phyloP scores from a whole-genome alignment of 2,329 filamentous ascomycete species.

The Furcasterigmium sp. region DNA sequence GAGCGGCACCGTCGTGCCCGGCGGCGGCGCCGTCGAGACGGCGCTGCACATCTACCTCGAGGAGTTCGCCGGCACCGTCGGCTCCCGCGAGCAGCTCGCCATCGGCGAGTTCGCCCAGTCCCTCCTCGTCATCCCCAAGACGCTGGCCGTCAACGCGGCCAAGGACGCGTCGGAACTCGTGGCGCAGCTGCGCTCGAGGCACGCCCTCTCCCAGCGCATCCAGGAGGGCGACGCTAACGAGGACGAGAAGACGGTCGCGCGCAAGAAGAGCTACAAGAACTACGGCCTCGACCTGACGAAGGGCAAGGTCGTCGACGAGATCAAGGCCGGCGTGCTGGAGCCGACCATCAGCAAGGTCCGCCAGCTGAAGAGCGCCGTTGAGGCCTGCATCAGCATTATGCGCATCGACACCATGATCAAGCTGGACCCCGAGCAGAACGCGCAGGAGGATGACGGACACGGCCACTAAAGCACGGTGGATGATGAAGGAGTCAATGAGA shows the following conservation, averaged over 20 bases:
- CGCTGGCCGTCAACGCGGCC: conserved; percentile 91
- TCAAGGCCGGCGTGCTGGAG: conserved; percentile 94
- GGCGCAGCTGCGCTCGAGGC: conserved; percentile 88
- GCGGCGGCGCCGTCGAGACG: conserved; percentile 96
- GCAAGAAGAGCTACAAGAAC: conserved; percentile 98
- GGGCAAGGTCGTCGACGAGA: conserved; percentile 85
- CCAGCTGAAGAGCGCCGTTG: conserved; percentile 96
- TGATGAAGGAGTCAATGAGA: conserved; percentile 3
- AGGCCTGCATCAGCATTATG: conserved; percentile 99
- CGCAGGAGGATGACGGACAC: conserved; percentile 75
- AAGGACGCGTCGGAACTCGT: conserved; percentile 95
- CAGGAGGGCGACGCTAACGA: conserved; percentile 78
- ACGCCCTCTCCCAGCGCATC: conserved; percentile 89
- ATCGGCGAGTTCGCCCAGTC: conserved; percentile 97
- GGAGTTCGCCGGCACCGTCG: conserved; percentile 95
- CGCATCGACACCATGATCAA: conserved; percentile 98
- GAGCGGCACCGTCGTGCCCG: conserved; percentile 93
- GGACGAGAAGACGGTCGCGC: conserved; percentile 83
- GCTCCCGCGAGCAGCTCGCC: conserved; percentile 93
- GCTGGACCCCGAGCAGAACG: conserved; percentile 82
- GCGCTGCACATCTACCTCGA: conserved; percentile 98
- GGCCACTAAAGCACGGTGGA: conserved; percentile 63
- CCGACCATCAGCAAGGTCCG: conserved; percentile 97
- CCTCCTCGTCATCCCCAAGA: conserved; percentile 92
- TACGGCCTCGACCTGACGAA: conserved; percentile 88